Percentiles rank a stretch among this genome's conserved stretches.
These are phyloP conservation scores for Trichoderma asperelloides DNA, from an alignment of 495 filamentous ascomycete species.

Conservation along the genomic window DNA sequence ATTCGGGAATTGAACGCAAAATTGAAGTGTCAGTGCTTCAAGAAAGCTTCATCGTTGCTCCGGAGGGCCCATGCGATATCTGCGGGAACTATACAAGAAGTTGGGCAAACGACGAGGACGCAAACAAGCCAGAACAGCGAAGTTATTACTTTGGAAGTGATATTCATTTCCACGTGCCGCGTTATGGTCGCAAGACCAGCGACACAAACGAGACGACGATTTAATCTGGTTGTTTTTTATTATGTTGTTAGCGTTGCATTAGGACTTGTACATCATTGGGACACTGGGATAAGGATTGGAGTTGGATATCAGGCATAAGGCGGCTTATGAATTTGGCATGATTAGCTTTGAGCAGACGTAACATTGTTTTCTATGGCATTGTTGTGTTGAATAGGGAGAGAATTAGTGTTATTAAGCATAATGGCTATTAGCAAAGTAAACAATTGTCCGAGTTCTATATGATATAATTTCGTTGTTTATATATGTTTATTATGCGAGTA, in stretches of 20 bases:
- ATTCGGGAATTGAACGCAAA: not conserved
- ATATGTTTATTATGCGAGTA: too few relatives aligned
- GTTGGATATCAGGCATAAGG: not conserved
- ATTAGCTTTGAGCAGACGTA: not conserved
- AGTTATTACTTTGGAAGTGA: not conserved
- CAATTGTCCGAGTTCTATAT: too few relatives aligned
- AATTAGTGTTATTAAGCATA: not conserved
- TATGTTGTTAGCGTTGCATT: not conserved
- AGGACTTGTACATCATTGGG: not conserved
- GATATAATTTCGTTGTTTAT: too few relatives aligned
- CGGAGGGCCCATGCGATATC: not conserved
- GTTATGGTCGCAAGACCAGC: not conserved
- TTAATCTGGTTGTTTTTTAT: not conserved
- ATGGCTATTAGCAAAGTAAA: not conserved
- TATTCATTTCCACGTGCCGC: not conserved
- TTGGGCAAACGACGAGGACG: not conserved
- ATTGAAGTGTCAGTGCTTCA: not conserved
- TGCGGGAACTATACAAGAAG: constrained; percentile 1
- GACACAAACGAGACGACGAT: not conserved
- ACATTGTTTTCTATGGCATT: not conserved
- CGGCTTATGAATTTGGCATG: not conserved
- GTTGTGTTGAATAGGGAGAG: not conserved
- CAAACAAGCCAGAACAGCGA: not conserved
- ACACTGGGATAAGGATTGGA: not conserved
- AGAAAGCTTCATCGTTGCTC: not conserved